These are phyloP conservation scores for Phytophthora idaei DNA, from an alignment of 352 stramenopile genomes.

Conservation along the genomic window DNA sequence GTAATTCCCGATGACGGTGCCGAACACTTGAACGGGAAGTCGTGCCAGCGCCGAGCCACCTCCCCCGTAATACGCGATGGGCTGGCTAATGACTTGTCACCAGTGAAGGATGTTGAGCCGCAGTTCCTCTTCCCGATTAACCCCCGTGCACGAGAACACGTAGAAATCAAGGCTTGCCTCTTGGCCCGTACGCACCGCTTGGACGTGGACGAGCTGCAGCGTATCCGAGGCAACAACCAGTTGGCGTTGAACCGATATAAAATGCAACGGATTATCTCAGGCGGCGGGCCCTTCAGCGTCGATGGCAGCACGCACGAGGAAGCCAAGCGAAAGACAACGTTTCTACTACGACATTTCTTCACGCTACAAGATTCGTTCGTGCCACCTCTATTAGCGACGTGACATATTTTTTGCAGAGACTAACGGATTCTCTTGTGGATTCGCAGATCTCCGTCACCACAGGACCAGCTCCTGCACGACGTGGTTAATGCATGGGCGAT, in stretches of 20 bases:
- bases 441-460: conserved; percentile 23
- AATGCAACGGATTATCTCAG: conserved; percentile 51
- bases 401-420: not conserved
- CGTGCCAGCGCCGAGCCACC: conserved; percentile 8
- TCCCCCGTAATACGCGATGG: conserved; percentile 13
- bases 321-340: conserved; percentile 67
- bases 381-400: not conserved
- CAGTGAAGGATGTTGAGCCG: conserved; percentile 9
- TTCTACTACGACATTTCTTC: conserved; percentile 79
- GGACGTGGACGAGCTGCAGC: conserved; percentile 62
- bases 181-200: conserved; percentile 69
- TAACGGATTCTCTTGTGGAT: conserved; percentile 3
- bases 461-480: conserved; percentile 60
- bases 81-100: conserved; percentile 5
- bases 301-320: conserved; percentile 54
- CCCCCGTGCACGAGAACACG: conserved; percentile 47
- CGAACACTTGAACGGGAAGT: not conserved
- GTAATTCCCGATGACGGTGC: not conserved
- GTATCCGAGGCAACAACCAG: conserved; percentile 40
- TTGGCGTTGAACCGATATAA: conserved; percentile 43
- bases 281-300: conserved; percentile 38
- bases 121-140: conserved; percentile 31
- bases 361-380: conserved; percentile 41
- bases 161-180: conserved; percentile 75
- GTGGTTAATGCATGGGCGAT: conserved; percentile 71